Evolutionary conservation across 73 alveolate genomes (phyloP), one percentile per base, ranked within the genome.

Genomic region (Tetrahymena thermophila): DNA sequence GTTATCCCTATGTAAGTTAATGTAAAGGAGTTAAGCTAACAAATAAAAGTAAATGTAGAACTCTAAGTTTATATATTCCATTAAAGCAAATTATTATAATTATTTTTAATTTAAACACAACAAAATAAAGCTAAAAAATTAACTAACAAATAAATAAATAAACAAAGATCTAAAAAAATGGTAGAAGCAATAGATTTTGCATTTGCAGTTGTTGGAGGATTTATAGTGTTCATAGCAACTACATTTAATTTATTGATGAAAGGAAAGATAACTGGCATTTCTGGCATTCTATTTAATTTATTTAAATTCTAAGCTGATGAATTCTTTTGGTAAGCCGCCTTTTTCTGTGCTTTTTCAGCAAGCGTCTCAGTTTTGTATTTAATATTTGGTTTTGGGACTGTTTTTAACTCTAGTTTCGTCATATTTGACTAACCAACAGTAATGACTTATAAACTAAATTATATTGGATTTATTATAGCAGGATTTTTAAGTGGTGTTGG

Each of bases 401-500:
- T 85, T 35, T 93, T 93, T 93, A 34, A 37, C 35, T 35, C 44
- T 35, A 94, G 55, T 84, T 85, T 93, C 50, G 93, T 93, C 84
- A 84, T 96, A 85, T 96, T 96, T 25, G 55, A 94, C 25, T 56
- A 71, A 31, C 94, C 84, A 58, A 95, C 93, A 7, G n/a, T n/a
- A 3, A 42, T 95, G 34, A 56, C 56, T 9, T 83, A 38, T 21
- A 94, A 97, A 23, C 85, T 85, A 14, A 56, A 96, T 50, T 35
- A 94, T 8, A 21, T 84, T 93, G 99, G 98, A 14, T 97, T 98
- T 97, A 38, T 96, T 28, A 34, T 98, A 34, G 98, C 98, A 28
- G 99, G 99, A 31, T 94, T 98, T 95, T 95, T 98, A 85, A 98
- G 96, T 0, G 99, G 99, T 8, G 57, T 97, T 21, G 99, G 99